Percentiles rank a stretch among this genome's conserved stretches.
Evolutionary conservation across 2,329 filamentous ascomycete species (phyloP).

Genomic region (Penicillium expansum): DNA sequence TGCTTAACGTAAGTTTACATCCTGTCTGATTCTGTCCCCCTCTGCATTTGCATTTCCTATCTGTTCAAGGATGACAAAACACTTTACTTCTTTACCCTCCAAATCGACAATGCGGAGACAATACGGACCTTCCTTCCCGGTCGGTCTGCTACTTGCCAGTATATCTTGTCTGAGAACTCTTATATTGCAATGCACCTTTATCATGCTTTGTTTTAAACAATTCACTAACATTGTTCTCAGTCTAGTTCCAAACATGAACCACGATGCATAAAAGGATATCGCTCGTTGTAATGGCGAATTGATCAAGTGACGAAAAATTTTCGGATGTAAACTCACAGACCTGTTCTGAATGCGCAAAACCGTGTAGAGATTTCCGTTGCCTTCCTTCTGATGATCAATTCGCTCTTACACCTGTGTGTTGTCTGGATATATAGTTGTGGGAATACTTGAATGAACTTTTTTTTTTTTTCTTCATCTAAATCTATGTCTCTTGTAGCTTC

Average conservation of each 20-base stretch:
- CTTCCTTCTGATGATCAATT: conserved; percentile 87
- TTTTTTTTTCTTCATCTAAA: neutral
- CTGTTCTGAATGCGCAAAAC: conserved; percentile 88
- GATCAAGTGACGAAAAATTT: conserved; percentile 75
- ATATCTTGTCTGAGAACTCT: conserved; percentile 61
- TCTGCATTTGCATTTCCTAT: conserved; percentile 1
- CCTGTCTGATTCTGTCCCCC: conserved; percentile 3
- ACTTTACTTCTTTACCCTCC: conserved; percentile 62
- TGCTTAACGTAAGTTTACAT: conserved; percentile 24
- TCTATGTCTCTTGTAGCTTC: neutral
- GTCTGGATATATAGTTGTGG: conserved; percentile 12
- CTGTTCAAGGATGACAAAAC: conserved; percentile 58
- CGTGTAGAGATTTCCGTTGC: conserved; percentile 99
- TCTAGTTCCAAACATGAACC: neutral
- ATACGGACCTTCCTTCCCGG: conserved; percentile 60
- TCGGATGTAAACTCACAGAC: conserved; percentile 87
- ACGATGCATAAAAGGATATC: neutral
- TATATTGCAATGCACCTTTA: conserved; percentile 7
- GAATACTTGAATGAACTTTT: conserved; percentile 16
- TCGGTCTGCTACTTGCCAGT: conserved; percentile 71
- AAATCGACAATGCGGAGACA: conserved; percentile 68
- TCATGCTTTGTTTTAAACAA: conserved; percentile 1
- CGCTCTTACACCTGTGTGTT: conserved; percentile 10
- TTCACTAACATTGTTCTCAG: conserved; percentile 4
- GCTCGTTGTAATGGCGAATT: conserved; percentile 17